Conservation (phyloP, 2,329 filamentous ascomycete species). For the Colletotrichum simmondsii region DNA sequence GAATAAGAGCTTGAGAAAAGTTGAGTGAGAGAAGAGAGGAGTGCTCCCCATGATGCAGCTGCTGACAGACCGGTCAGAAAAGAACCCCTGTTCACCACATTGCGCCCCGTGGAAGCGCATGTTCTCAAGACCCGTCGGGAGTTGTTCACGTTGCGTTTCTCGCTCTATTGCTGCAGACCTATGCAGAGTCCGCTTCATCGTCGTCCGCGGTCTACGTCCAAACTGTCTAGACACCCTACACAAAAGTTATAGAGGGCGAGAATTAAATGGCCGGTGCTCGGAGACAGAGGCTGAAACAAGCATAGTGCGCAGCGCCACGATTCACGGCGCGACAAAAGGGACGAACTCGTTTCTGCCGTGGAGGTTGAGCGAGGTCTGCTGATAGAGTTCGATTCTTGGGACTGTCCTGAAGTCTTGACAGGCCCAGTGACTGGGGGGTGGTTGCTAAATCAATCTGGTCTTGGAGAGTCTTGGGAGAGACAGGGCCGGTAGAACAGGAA, state of each 20-base stretch:
- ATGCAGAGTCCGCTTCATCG: not conserved
- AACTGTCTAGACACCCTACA: not conserved
- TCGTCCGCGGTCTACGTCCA: no score
- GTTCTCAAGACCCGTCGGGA: not conserved
- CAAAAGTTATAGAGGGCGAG: not conserved
- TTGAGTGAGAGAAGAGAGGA: not conserved
- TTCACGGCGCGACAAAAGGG: slow-evolving; percentile 13
- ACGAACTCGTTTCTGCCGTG: slow-evolving; percentile 18
- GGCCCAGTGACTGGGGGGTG: not conserved
- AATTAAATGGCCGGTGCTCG: not conserved
- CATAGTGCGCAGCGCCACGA: slow-evolving; percentile 18
- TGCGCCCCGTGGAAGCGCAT: not conserved
- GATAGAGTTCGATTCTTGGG: not conserved
- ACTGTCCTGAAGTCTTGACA: not conserved
- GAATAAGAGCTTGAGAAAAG: not conserved
- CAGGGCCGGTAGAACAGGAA: slow-evolving; percentile 5
- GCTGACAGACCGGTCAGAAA: slow-evolving; percentile 10
- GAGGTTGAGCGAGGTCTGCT: not conserved
- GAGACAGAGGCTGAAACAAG: slow-evolving; percentile 26
- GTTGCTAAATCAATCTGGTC: not conserved
- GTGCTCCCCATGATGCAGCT: not conserved
- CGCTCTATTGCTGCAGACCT: not conserved
- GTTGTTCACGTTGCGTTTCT: not conserved
- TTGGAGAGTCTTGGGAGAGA: not conserved
- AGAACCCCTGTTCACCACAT: not conserved